Base-by-base conservation (phyloP, 148 eudicot genomes). In the Rhododendron williamsianum region DNA sequence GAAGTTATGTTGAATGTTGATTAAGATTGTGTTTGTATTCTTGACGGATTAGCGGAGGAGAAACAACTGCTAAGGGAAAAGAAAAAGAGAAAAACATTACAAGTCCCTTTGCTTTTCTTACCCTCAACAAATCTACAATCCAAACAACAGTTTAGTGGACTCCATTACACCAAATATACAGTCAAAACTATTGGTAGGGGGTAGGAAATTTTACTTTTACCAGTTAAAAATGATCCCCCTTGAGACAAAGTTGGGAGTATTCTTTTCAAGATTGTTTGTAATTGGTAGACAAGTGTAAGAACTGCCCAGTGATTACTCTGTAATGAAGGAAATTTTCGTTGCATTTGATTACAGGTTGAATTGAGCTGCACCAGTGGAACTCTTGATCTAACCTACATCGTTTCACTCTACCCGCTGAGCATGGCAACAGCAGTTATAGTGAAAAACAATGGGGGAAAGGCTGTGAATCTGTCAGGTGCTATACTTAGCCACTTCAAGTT, bases 401-500 rank as follows among this genome's bases (percentile, higher is more conserved):
- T 96, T 10, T 92, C 98, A 4, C 90, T 96, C 48, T 96, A 94
- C 82, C 91, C 93, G 0, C 87, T 89, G 60, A 93, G 96, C 94
- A 90, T 96, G 89, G 96, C 98, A 86, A 90, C 98, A 78, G 98
- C 98, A 73, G 92, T 96, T 1, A 89, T 92, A 79, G 93, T 96
- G 76, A 92, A 96, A 87, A 96, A 96, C 92, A 96, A 88, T 10
- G 98, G 98, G 4, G 83, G 85, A 18, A 94, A 93, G 67, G 80
- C 96, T 27, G 86, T 93, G 0, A 87, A 80, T 58, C 87, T 96
- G 12, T 91, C 88, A 1, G 90, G 89, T 81, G 98, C 94, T 5
- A 94, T 94, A 84, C 92, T 96, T 2, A 91, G 90, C 88, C 98
- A 96, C 87, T 89, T 92, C 83, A 92, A 67, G 82, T 91, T 90